Evolutionary conservation across 2,329 filamentous ascomycete species (phyloP).

Genomic region (Ophiosphaerella herpotricha): DNA sequence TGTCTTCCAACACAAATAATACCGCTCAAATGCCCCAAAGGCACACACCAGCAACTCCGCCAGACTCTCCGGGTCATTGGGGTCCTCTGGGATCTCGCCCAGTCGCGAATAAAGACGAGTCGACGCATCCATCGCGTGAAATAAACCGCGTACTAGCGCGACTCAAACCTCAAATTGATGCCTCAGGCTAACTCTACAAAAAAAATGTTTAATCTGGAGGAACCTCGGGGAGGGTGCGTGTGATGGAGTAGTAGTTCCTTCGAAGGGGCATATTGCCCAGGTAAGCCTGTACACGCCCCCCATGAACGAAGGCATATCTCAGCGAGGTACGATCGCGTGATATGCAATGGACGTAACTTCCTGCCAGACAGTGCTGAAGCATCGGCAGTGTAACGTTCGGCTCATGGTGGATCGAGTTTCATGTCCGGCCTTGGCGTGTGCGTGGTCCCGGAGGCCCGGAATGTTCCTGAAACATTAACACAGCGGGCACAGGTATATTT

Average conservation of each 20-base stretch:
- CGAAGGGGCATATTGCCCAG: not conserved
- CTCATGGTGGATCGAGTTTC: constrained; percentile 37
- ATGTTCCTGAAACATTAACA: too few species aligned
- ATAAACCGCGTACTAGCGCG: not conserved
- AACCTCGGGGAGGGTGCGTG: not conserved
- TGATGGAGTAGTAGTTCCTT: not conserved
- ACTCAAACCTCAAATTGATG: not conserved
- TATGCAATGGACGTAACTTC: constrained; percentile 6
- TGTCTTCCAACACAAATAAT: constrained; percentile 49
- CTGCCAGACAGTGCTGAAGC: constrained; percentile 21
- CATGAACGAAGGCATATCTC: not conserved
- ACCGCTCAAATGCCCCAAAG: constrained; percentile 47
- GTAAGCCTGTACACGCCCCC: not conserved
- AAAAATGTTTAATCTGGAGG: not conserved
- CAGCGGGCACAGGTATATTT: too few species aligned
- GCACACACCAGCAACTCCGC: constrained; percentile 46
- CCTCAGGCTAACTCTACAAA: not conserved
- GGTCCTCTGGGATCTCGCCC: constrained; percentile 37
- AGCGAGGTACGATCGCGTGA: constrained; percentile 14
- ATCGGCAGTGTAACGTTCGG: constrained; percentile 5
- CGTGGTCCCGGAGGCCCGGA: too few species aligned
- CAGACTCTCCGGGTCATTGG: constrained; percentile 40
- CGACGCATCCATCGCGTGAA: constrained; percentile 30
- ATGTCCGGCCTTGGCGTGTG: not conserved
- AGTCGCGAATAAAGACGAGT: constrained; percentile 39